Evolutionary conservation across 441 rosid species (phyloP).

Genomic region (Pelargonium australe): DNA sequence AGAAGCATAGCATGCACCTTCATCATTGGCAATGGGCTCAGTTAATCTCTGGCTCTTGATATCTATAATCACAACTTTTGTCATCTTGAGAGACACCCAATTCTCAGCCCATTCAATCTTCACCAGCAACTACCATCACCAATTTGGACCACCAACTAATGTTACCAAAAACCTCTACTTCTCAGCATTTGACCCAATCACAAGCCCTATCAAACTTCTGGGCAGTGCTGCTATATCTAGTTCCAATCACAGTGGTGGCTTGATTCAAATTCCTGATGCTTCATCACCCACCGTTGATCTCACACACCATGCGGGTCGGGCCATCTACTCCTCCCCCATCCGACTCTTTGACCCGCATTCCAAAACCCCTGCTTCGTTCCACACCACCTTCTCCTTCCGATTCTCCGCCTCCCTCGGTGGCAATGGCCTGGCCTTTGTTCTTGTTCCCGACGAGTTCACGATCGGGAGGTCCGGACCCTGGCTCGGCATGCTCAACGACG

Average conservation of each 20-base stretch:
- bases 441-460: slow-evolving; percentile 49
- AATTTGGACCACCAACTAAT: not conserved
- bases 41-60: too few species aligned
- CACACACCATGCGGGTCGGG: slow-evolving; percentile 43
- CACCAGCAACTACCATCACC: not conserved
- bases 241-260: slow-evolving; percentile 15
- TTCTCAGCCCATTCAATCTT: not conserved
- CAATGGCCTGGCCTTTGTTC: slow-evolving; percentile 40
- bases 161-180: not conserved
- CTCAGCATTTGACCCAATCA: not conserved
- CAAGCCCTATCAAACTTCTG: slow-evolving; percentile 24
- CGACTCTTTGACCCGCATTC: slow-evolving; percentile 40
- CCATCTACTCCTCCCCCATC: slow-evolving; percentile 37
- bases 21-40: too few species aligned
- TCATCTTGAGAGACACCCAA: not conserved
- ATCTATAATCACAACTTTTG: too few species aligned
- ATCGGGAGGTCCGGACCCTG: slow-evolving; percentile 51
- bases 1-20: too few species aligned
- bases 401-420: slow-evolving; percentile 28
- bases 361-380: slow-evolving; percentile 33
- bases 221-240: slow-evolving; percentile 35
- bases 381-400: slow-evolving; percentile 40
- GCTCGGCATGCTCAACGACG: slow-evolving; percentile 53
- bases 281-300: slow-evolving; percentile 25
- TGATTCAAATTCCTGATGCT: slow-evolving; percentile 37